Evolutionary conservation across 2,329 filamentous ascomycete genomes (phyloP), one percentile per base, ranked within the genome.

Genomic region (Nemania bipapillata): DNA sequence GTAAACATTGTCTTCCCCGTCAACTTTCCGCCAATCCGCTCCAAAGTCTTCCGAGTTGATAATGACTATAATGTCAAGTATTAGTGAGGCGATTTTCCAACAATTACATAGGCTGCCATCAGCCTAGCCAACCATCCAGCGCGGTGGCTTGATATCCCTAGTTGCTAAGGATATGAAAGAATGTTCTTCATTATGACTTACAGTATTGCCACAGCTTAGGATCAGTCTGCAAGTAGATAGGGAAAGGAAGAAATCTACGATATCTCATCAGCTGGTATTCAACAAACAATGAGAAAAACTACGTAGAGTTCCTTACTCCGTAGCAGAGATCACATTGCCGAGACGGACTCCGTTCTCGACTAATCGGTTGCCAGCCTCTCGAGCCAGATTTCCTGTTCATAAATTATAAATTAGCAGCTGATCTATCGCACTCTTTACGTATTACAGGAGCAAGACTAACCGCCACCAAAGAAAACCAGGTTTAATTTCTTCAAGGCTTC

Each of bases 41-140:
- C 83, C 83, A 53, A 83, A 77, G 0, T 76, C n/a, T 1, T 84
- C 79, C 0, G 79, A 78, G 70, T 83, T 78, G 69, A 82, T 74
- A 68, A 82, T 75, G 64, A 84, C 69, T 71, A 57, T 0, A 30
- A 69, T 0, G n/a, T n/a, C 1, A 26, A 15, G 4, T 35, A 28
- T 71, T 26, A 71, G 69, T 12, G n/a, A 24, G 4, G 4, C 24
- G 30, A 1, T 42, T 40, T 3, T 5, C 0, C 37, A 7, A 4
- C 3, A 40, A 20, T n/a, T 35, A 12, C 17, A 20, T 26, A 20
- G 20, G 17, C 8, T n/a, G 50, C 28, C 30, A 28, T 20, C 7
- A n/a, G 20, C 12, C 15, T 15, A n/a, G n/a, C n/a, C n/a, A n/a
- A n/a, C n/a, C n/a, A n/a, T n/a, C n/a, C n/a, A n/a, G n/a, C n/a